Percentiles rank a stretch among this genome's conserved stretches.
Evolutionary conservation across 2,329 filamentous ascomycete species (phyloP).

Genomic region (Calcarisporium arbuscula): DNA sequence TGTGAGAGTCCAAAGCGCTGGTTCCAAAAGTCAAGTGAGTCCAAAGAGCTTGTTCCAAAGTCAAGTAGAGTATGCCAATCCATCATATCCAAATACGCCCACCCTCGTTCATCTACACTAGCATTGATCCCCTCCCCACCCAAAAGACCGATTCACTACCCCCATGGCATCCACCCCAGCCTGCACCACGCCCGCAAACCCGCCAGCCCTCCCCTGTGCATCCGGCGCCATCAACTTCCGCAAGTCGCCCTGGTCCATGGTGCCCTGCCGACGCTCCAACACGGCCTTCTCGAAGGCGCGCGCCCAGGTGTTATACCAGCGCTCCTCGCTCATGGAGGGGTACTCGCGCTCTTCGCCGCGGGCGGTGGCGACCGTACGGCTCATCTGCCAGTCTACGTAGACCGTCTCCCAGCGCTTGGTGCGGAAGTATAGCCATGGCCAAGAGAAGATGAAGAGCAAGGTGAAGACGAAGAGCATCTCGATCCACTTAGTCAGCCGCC

Average conservation of each 20-base stretch:
- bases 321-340: constrained; percentile 46
- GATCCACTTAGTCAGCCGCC: constrained; percentile 59
- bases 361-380: constrained; percentile 18
- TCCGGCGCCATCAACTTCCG: constrained; percentile 24
- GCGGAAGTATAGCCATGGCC: constrained; percentile 62
- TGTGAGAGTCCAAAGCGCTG: too few relatives aligned
- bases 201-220: constrained; percentile 28
- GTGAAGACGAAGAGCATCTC: constrained; percentile 59
- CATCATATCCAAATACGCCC: background rate
- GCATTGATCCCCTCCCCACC: constrained; percentile 36
- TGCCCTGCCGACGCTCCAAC: constrained; percentile 47
- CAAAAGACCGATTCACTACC: constrained; percentile 45
- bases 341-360: constrained; percentile 34
- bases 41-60: too few relatives aligned
- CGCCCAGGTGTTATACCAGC: constrained; percentile 59
- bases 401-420: constrained; percentile 64
- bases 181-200: constrained; percentile 38
- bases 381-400: constrained; percentile 48
- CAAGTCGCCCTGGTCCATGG: constrained; percentile 53
- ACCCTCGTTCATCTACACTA: background rate
- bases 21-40: too few relatives aligned
- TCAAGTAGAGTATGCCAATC: background rate
- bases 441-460: constrained; percentile 62
- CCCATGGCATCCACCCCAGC: constrained; percentile 46
- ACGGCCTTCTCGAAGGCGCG: constrained; percentile 54